A percentile compares a stretch with the other conserved stretches of the same genome.
phyloP scores from a whole-genome alignment of 2,329 filamentous ascomycete genomes.

The Akanthomyces lecanii region DNA sequence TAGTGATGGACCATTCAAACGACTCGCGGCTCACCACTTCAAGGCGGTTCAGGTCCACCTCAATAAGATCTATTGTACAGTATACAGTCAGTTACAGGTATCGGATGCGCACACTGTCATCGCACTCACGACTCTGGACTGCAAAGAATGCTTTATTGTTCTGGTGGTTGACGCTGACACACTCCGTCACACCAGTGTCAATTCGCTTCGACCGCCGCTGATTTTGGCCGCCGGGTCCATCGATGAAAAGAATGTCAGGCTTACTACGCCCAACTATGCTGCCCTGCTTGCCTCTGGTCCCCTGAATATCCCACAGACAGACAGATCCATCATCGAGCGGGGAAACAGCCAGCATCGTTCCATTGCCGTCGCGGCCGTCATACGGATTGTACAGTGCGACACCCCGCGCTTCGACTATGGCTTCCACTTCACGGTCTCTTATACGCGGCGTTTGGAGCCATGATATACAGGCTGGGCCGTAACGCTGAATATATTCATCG shows the following conservation, averaged over 20 bases:
- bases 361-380: conserved; percentile 42
- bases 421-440: conserved; percentile 36
- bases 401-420: conserved; percentile 65
- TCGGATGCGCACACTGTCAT: neutral
- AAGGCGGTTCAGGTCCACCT: conserved; percentile 75
- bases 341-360: conserved; percentile 58
- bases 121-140: conserved; percentile 60
- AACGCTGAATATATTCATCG: conserved; percentile 78
- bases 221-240: conserved; percentile 42
- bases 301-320: conserved; percentile 77
- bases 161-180: conserved; percentile 71
- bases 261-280: conserved; percentile 62
- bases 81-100: conserved; percentile 7
- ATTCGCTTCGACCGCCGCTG: conserved; percentile 57
- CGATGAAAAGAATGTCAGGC: conserved; percentile 62
- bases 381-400: conserved; percentile 60
- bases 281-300: conserved; percentile 51
- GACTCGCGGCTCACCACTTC: conserved; percentile 63
- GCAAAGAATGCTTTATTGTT: conserved; percentile 72
- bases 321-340: conserved; percentile 84
- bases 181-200: conserved; percentile 72
- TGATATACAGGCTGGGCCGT: conserved; percentile 67
- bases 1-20: conserved; percentile 80
- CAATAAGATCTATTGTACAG: conserved; percentile 55
- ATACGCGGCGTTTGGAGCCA: conserved; percentile 68